Conservation (phyloP, 75 land plant species). For the Pinus taeda region DNA sequence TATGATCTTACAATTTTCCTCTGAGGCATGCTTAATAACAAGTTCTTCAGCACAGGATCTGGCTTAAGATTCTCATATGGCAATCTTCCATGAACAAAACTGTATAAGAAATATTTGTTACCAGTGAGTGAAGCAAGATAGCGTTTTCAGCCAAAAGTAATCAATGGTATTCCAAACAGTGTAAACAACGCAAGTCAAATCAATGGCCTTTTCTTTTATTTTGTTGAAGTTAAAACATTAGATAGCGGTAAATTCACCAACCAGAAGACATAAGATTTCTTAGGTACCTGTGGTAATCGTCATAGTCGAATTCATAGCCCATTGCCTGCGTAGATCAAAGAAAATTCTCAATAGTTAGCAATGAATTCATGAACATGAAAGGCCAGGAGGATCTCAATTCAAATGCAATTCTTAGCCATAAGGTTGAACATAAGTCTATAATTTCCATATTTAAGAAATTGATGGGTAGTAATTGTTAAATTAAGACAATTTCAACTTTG, state of each 20-base stretch:
- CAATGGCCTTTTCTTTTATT: neutral
- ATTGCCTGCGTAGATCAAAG: conserved; percentile 40
- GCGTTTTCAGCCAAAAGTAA: neutral
- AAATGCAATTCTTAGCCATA: too few species aligned
- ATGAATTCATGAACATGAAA: too few species aligned
- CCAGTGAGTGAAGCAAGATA: neutral
- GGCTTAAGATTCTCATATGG: conserved; percentile 69
- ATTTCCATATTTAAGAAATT: too few species aligned
- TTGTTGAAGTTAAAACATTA: neutral
- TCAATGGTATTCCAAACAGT: neutral
- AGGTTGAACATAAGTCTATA: too few species aligned
- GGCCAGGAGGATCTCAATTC: too few species aligned
- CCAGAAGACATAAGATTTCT: neutral
- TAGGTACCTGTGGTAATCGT: conserved; percentile 79
- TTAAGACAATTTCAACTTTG: too few species aligned
- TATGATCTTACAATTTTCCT: conserved; percentile 58
- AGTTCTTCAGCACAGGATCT: conserved; percentile 57
- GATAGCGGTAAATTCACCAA: neutral
- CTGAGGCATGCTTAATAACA: conserved; percentile 80
- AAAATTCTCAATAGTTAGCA: too few species aligned
- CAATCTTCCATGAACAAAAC: conserved; percentile 51
- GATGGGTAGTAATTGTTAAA: too few species aligned
- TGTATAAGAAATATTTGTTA: neutral
- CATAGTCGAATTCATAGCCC: conserved; percentile 80
- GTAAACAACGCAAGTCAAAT: neutral